phyloP scores from a whole-genome alignment of 192 early-diverging fungal genomes.

The Coemansia sp. region DNA sequence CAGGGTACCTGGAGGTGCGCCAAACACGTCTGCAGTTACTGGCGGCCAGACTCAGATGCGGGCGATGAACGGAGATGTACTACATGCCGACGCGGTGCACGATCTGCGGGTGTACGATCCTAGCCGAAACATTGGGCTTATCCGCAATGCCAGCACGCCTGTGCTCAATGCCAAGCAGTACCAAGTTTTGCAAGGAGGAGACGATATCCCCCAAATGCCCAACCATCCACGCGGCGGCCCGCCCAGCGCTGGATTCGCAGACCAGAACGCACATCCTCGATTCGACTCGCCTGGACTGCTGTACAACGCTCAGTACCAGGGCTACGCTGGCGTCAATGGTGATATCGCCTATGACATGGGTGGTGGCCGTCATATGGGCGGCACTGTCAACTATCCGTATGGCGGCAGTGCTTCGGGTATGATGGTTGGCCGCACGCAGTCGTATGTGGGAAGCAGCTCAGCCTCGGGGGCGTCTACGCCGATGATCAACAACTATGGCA shows the following conservation, averaged over 20 bases:
- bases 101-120: slow-evolving; percentile 35
- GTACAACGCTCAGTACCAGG: slow-evolving; percentile 30
- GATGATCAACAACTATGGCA: slow-evolving; percentile 27
- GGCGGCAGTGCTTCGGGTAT: slow-evolving; percentile 19
- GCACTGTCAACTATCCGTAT: slow-evolving; percentile 23
- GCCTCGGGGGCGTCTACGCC: slow-evolving; percentile 25
- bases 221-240: slow-evolving; percentile 13
- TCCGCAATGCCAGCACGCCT: slow-evolving; percentile 52
- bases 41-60: slow-evolving; percentile 12
- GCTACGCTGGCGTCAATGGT: slow-evolving; percentile 11
- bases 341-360: slow-evolving; percentile 22
- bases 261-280: slow-evolving; percentile 2
- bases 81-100: slow-evolving; percentile 16
- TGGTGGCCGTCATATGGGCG: slow-evolving; percentile 21
- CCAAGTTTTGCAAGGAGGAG: slow-evolving; percentile 30
- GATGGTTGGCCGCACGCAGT: slow-evolving; percentile 21
- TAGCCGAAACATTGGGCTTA: slow-evolving; percentile 31
- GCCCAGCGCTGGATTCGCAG: slow-evolving; percentile 12
- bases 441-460: slow-evolving; percentile 20
- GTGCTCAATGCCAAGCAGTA: slow-evolving; percentile 55
- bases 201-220: slow-evolving; percentile 22
- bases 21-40: not conserved
- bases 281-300: slow-evolving; percentile 16
- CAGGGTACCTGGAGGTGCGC: not conserved
- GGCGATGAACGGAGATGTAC: slow-evolving; percentile 7